phyloP scores from a whole-genome alignment of 495 filamentous ascomycete species.

The Penicillium atrosanguineum region DNA sequence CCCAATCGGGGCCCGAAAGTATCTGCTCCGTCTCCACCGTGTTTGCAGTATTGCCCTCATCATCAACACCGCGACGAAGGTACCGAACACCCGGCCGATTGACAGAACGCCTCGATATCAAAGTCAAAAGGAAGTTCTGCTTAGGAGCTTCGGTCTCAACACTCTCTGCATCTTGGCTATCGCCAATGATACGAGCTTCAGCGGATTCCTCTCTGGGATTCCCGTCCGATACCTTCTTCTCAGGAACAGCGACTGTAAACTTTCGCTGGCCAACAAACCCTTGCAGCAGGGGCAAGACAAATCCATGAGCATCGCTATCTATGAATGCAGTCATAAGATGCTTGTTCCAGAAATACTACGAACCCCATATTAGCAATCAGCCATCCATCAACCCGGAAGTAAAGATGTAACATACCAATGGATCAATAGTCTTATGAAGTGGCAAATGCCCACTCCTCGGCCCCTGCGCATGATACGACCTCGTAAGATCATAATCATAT shows the following conservation, averaged over 20 bases:
- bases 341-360: slow-evolving; percentile 86
- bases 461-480: slow-evolving; percentile 52
- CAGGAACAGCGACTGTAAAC: slow-evolving; percentile 61
- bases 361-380: slow-evolving; percentile 15
- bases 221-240: slow-evolving; percentile 9
- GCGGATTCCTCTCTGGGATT: slow-evolving; percentile 16
- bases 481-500: slow-evolving; percentile 88
- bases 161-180: slow-evolving; percentile 29
- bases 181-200: slow-evolving; percentile 33
- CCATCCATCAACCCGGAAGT: not conserved
- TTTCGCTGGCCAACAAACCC: slow-evolving; percentile 89
- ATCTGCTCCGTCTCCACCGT: slow-evolving; percentile 93
- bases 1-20: slow-evolving; percentile 64
- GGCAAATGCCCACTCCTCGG: slow-evolving; percentile 47
- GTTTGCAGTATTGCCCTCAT: slow-evolving; percentile 85
- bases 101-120: slow-evolving; percentile 82
- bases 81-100: slow-evolving; percentile 86
- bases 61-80: slow-evolving; percentile 86
- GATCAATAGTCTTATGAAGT: slow-evolving; percentile 71
- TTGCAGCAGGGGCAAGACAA: slow-evolving; percentile 84
- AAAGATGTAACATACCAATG: slow-evolving; percentile 50
- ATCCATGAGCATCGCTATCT: slow-evolving; percentile 54
- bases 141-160: slow-evolving; percentile 27
- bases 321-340: slow-evolving; percentile 73
- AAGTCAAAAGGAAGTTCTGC: slow-evolving; percentile 66